phyloP scores from a whole-genome alignment of 192 early-diverging fungal species.

The Coemansia sp. region DNA sequence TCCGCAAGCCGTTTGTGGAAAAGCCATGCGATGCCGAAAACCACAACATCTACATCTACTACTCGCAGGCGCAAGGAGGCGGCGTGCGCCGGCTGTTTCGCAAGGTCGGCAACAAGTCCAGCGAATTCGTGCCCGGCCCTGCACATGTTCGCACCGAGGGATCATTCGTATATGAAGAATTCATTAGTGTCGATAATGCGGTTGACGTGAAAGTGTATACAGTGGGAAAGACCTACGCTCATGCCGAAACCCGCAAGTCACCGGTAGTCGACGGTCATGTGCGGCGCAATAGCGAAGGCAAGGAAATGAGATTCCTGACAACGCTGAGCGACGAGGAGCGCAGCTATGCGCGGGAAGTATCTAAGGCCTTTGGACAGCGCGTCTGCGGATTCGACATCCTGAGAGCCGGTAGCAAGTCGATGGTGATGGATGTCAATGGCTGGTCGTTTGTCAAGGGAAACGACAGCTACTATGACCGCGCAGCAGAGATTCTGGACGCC shows the following conservation, averaged over 20 bases:
- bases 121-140: conserved; percentile 77
- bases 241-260: conserved; percentile 96
- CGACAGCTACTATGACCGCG: conserved; percentile 87
- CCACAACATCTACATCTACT: conserved; percentile 98
- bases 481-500: conserved; percentile 68
- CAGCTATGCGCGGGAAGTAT: conserved; percentile 71
- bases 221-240: conserved; percentile 81
- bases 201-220: conserved; percentile 99
- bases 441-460: conserved; percentile 99
- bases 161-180: conserved; percentile 93
- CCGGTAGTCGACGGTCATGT: conserved; percentile 96
- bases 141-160: conserved; percentile 66
- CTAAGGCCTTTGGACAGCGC: conserved; percentile 82
- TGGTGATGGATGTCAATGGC: conserved; percentile 98
- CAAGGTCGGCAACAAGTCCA: conserved; percentile 94
- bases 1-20: conserved; percentile 95
- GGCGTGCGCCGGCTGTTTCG: conserved; percentile 75
- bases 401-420: conserved; percentile 71
- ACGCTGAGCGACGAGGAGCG: conserved; percentile 76
- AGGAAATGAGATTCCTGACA: conserved; percentile 93
- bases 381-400: conserved; percentile 95
- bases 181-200: conserved; percentile 89
- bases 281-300: conserved; percentile 92
- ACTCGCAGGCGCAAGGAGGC: conserved; percentile 74
- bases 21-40: conserved; percentile 96